Conservation (phyloP, 805 yeast genomes). For the Lipomyces mesembrius region DNA sequence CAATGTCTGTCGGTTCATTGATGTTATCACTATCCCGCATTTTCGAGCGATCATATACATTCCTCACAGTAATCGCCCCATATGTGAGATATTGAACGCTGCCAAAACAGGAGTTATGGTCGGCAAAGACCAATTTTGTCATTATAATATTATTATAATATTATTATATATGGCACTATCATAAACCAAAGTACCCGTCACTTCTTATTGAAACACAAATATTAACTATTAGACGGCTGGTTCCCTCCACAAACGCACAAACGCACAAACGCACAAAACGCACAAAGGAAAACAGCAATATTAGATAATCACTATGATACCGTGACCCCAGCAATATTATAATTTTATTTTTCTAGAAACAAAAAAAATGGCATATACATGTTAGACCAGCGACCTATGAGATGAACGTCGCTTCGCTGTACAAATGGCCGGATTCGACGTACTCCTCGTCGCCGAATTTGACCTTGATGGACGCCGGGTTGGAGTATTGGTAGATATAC, state of each 20-base stretch:
- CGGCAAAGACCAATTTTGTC: no score
- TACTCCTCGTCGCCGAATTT: constrained; percentile 49
- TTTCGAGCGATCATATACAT: no score
- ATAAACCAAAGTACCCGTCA: not conserved
- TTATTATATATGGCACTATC: not conserved
- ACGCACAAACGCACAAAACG: not conserved
- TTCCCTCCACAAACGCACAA: not conserved
- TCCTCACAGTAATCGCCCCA: no score
- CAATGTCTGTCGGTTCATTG: no score
- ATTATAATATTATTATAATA: no score
- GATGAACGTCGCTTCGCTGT: constrained; percentile 83
- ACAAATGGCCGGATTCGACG: constrained; percentile 66
- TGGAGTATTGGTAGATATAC: constrained; percentile 90
- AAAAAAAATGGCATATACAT: not conserved
- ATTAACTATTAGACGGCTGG: not conserved
- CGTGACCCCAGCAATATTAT: not conserved
- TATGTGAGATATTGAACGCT: no score
- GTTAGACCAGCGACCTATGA: constrained; percentile 40
- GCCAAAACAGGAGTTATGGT: no score
- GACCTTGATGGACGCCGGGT: constrained; percentile 58
- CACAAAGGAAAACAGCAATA: not conserved
- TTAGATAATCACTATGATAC: not conserved
- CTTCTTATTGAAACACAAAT: not conserved
- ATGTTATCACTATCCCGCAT: no score
- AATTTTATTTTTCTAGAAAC: not conserved